These are phyloP conservation scores for Diaporthe vexans DNA, from an alignment of 2,329 filamentous ascomycete species.

Conservation along the genomic window DNA sequence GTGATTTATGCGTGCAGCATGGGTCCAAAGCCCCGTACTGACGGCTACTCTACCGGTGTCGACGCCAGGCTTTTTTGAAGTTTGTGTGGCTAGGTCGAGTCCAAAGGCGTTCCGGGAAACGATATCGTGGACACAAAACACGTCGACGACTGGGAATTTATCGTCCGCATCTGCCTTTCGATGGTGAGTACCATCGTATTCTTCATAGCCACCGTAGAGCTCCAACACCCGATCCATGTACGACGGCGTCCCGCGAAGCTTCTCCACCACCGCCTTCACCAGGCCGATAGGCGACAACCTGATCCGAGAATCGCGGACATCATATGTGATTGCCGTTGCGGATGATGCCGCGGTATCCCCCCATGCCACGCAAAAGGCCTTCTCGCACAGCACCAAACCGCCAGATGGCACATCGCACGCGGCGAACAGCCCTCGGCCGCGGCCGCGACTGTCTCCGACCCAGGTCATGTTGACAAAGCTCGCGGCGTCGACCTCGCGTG, in stretches of 20 bases:
- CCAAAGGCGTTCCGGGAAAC: conserved; percentile 12
- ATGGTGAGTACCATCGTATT: not conserved
- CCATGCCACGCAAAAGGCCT: conserved; percentile 1
- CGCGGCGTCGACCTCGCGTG: not conserved
- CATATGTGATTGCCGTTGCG: not conserved
- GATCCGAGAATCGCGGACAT: conserved; percentile 6
- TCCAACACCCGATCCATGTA: not conserved
- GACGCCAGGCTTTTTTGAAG: not conserved
- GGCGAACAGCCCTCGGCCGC: not conserved
- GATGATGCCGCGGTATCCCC: not conserved
- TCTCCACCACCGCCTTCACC: conserved; percentile 11
- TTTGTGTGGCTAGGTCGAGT: not conserved
- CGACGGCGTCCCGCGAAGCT: conserved; percentile 9
- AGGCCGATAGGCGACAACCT: conserved; percentile 5
- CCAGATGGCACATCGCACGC: not conserved
- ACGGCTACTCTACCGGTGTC: not conserved
- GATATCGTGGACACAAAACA: conserved; percentile 1
- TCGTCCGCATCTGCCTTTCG: not conserved
- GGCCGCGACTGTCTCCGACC: not conserved
- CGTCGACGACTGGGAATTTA: not conserved
- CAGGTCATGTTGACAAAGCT: not conserved
- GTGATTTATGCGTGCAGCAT: conserved; percentile 49
- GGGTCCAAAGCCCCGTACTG: not conserved
- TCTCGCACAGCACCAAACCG: not conserved
- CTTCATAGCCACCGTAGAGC: not conserved